Evolutionary conservation across 768 basidiomycete genomes (phyloP), one percentile per base, ranked within the genome.

Genomic region (Rossbeevera mucosa): DNA sequence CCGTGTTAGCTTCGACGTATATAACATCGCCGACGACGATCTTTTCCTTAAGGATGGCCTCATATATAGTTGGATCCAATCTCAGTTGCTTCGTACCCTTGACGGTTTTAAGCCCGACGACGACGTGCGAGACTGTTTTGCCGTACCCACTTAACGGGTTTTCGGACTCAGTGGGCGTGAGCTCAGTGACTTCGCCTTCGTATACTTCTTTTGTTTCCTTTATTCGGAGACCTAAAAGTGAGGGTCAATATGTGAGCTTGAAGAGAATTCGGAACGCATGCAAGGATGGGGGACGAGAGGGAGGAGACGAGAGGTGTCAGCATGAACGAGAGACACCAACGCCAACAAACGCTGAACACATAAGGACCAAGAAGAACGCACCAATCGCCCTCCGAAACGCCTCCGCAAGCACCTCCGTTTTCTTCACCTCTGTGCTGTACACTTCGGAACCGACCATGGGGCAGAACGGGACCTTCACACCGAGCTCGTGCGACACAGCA

Each of bases 171-270:
- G 91, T 83, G 3, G 96, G 96, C 4, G 95, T 96, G 54, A 98
- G 74, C 64, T 98, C 95, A 8, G 95, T 98, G 16, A 99, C 90
- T 72, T 99, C 95, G 54, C 96, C 95, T 69, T 98, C 95, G 70
- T 94, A 98, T 7, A 98, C 94, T 64, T 96, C 93, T 68, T 99
- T 98, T 6, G 94, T 97, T 72, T 98, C 96, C 71, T 98, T 98
- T 77, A 98, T 96, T 67, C 95, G 84, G 31, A 98, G 80, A 44
- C 95, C 94, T 61, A 40, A 3, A 38, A 31, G 16, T 4, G 7
- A 30, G 43, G 0, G 4, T 45, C 44, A 40, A 20, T 4, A 28
- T 5, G 11, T 26, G 44, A 46, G 29, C 24, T n/a, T 4, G 36
- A 9, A 6, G 9, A 7, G 5, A 1, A 25, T 14, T 14, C 20